Evolutionary conservation across 129 eudicot species (phyloP), one percentile per base, ranked within the genome.

Genomic region (Glebionis coronaria): DNA sequence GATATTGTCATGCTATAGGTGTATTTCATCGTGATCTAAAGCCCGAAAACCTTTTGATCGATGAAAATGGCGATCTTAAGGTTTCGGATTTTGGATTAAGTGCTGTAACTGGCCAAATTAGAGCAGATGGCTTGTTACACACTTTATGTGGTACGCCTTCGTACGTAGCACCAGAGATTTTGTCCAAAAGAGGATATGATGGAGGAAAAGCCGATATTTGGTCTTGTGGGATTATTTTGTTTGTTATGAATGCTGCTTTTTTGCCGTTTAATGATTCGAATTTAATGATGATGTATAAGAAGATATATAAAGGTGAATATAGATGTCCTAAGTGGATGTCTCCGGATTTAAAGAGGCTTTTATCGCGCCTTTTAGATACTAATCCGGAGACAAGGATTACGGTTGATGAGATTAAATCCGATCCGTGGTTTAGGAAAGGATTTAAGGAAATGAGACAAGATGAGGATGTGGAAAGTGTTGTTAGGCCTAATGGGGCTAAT

Each of bases 141-240:
- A 90, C 97, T 13, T 73, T 90, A 0, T 90, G 95, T 40, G 97
- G 97, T 2, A 87, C 95, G 14, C 97, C 97, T n/a, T 87, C 97
- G 4, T 90, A 90, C 63, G 97, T 90, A 23, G 89, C 97, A 5
- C 97, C 97, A 15, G 97, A 90, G 76, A 78, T 90, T n/a, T 64
- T 87, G 6, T 45, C 90, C 21, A 87, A 78, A 68, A 79, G 65
- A 63, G 97, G 97, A 0, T 90, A 90, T 69, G 82, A 87, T 62
- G 97, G 66, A 1, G 66, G 27, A 21, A 61, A 29, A 19, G 66
- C 66, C 27, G 66, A 61, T 61, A 61, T 61, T 10, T 90, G 97
- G 97, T 90, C 97, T 8, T 87, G 90, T 67, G 97, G 93, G 9
- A 75, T 90, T 61, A 76, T 90, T 2, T 63, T 90, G 56, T 90